Evolutionary conservation across 495 filamentous ascomycete species (phyloP).

Genomic region (Penicillium silybi): DNA sequence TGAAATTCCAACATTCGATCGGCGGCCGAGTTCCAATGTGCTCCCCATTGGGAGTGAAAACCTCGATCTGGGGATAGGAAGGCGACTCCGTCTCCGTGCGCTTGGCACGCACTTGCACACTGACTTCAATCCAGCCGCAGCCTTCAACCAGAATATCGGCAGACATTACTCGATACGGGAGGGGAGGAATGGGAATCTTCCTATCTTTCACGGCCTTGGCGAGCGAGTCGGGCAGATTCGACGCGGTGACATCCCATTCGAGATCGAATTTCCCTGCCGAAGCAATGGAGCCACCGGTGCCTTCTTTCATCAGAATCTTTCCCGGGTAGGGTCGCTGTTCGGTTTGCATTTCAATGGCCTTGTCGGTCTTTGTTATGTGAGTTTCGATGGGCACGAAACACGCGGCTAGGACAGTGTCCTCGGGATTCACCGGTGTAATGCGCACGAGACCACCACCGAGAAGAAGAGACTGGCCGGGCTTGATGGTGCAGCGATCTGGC

Average conservation of each 20-base stretch:
- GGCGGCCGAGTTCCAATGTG: slow-evolving; percentile 65
- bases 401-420: slow-evolving; percentile 64
- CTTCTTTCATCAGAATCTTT: slow-evolving; percentile 55
- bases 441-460: slow-evolving; percentile 81
- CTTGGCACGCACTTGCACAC: slow-evolving; percentile 68
- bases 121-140: slow-evolving; percentile 89
- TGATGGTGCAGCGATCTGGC: slow-evolving; percentile 66
- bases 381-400: slow-evolving; percentile 70
- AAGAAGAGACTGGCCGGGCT: slow-evolving; percentile 76
- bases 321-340: slow-evolving; percentile 52
- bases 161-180: slow-evolving; percentile 76
- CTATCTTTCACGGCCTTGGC: slow-evolving; percentile 35
- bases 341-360: slow-evolving; percentile 65
- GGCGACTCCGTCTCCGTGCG: slow-evolving; percentile 20
- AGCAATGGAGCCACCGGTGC: slow-evolving; percentile 46
- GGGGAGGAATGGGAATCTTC: slow-evolving; percentile 22
- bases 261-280: slow-evolving; percentile 74
- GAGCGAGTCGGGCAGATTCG: slow-evolving; percentile 35
- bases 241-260: slow-evolving; percentile 74
- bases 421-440: slow-evolving; percentile 68
- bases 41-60: slow-evolving; percentile 78
- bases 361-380: slow-evolving; percentile 74
- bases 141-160: slow-evolving; percentile 88
- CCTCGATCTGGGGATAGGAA: slow-evolving; percentile 67
- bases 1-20: slow-evolving; percentile 65